Conservation (phyloP, 495 filamentous ascomycete genomes). For the Parathielavia hyrcaniae region DNA sequence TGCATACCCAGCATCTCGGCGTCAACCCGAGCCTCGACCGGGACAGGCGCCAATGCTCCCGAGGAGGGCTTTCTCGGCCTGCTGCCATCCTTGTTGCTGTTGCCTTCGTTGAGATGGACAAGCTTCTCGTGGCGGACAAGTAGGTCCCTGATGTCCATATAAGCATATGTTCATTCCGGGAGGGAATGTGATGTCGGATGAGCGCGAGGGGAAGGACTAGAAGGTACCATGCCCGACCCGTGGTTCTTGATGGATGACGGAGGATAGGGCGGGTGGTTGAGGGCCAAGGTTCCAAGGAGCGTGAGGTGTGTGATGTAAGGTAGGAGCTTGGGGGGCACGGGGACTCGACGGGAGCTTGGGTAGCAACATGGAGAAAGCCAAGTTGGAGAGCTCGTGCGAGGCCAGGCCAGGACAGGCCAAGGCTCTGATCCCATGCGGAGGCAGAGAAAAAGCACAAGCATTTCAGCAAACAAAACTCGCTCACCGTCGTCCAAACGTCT, state of each 20-base stretch:
- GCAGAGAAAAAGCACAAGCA: slow-evolving; percentile 1
- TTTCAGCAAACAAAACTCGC: slow-evolving; percentile 12
- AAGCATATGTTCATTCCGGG: slow-evolving; percentile 36
- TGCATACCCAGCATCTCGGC: slow-evolving; percentile 42
- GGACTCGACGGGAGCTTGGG: background rate
- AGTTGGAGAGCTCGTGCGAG: slow-evolving; percentile 8
- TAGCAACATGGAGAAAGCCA: background rate
- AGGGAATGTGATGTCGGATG: slow-evolving; percentile 5
- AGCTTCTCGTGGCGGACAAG: slow-evolving; percentile 68
- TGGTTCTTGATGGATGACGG: slow-evolving; percentile 10
- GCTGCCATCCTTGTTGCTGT: slow-evolving; percentile 40
- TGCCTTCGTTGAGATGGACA: slow-evolving; percentile 60
- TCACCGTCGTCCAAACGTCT: slow-evolving; percentile 54
- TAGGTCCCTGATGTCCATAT: slow-evolving; percentile 59
- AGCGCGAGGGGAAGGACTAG: slow-evolving; percentile 3
- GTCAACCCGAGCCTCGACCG: slow-evolving; percentile 39
- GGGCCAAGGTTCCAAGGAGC: background rate
- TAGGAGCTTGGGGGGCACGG: slow-evolving; percentile 10
- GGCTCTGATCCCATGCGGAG: slow-evolving; percentile 7
- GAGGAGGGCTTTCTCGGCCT: slow-evolving; percentile 44
- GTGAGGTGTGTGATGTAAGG: slow-evolving; percentile 5
- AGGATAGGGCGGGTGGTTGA: slow-evolving; percentile 14
- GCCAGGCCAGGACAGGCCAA: slow-evolving; percentile 3
- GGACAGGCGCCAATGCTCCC: slow-evolving; percentile 33
- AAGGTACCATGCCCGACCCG: background rate